Conservation (phyloP, 2,329 filamentous ascomycete species). For the Lizonia empirigonia region DNA sequence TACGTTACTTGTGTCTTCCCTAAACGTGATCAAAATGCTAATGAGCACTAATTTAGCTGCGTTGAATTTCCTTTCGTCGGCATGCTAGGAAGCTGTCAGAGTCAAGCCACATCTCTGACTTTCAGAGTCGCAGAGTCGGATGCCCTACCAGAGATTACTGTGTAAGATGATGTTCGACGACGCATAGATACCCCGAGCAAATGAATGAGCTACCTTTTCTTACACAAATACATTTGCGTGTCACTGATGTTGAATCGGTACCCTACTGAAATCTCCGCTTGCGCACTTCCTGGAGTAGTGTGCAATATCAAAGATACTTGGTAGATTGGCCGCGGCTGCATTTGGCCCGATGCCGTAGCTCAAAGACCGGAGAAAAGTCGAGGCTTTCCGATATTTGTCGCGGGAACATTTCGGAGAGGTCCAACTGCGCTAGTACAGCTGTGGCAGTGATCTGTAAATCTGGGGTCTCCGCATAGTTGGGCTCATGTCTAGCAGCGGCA, state of each 20-base stretch:
- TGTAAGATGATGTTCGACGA: conserved; percentile 1
- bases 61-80: conserved; percentile 15
- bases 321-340: not conserved
- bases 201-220: conserved; percentile 4
- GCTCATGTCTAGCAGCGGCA: not conserved
- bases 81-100: conserved; percentile 4
- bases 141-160: not conserved
- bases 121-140: not conserved
- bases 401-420: conserved; percentile 2
- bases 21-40: not conserved
- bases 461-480: conserved; percentile 14
- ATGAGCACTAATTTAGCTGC: conserved; percentile 6
- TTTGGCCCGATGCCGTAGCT: conserved; percentile 1
- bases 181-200: conserved; percentile 13
- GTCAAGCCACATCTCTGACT: conserved; percentile 1
- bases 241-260: not conserved
- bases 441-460: conserved; percentile 14
- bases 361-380: not conserved
- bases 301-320: not conserved
- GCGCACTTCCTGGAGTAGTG: not conserved
- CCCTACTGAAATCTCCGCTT: not conserved
- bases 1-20: conserved; percentile 21
- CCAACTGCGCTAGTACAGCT: conserved; percentile 9
- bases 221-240: not conserved
- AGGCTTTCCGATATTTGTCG: conserved; percentile 2